Conservation (phyloP, 2,329 filamentous ascomycete genomes). For the Calonectria pseudoturangicola region DNA sequence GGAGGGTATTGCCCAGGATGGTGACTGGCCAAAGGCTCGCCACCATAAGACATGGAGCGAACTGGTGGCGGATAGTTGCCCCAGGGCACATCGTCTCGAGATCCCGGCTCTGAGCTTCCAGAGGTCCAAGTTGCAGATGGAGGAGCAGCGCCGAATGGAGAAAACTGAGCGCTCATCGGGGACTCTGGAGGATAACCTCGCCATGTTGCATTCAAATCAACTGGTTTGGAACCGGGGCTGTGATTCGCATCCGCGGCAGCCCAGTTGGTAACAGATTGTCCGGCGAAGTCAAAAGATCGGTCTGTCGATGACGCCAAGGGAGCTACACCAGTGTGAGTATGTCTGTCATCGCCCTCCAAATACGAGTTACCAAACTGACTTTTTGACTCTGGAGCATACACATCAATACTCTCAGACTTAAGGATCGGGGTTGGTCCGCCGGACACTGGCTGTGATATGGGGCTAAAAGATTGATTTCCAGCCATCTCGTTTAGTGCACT, state of each 20-base stretch:
- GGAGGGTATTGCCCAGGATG: conserved; percentile 63
- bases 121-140: conserved; percentile 65
- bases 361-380: conserved; percentile 62
- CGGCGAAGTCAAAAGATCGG: conserved; percentile 58
- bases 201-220: conserved; percentile 68
- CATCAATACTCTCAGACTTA: conserved; percentile 62
- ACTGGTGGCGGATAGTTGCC: conserved; percentile 64
- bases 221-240: conserved; percentile 63
- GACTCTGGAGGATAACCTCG: conserved; percentile 70
- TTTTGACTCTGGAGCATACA: conserved; percentile 63
- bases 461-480: conserved; percentile 63
- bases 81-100: conserved; percentile 68
- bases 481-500: conserved; percentile 64
- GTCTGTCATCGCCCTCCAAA: conserved; percentile 18
- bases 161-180: conserved; percentile 69
- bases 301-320: conserved; percentile 40
- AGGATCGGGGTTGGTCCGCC: conserved; percentile 66
- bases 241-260: conserved; percentile 64
- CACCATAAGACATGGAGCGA: conserved; percentile 70
- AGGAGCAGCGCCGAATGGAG: conserved; percentile 68
- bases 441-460: conserved; percentile 67
- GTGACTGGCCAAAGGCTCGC: conserved; percentile 62
- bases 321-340: conserved; percentile 41
- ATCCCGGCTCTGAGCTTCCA: conserved; percentile 59
- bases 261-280: conserved; percentile 65